phyloP scores from a whole-genome alignment of 2,329 filamentous ascomycete species.

The Colletotrichum sp. region DNA sequence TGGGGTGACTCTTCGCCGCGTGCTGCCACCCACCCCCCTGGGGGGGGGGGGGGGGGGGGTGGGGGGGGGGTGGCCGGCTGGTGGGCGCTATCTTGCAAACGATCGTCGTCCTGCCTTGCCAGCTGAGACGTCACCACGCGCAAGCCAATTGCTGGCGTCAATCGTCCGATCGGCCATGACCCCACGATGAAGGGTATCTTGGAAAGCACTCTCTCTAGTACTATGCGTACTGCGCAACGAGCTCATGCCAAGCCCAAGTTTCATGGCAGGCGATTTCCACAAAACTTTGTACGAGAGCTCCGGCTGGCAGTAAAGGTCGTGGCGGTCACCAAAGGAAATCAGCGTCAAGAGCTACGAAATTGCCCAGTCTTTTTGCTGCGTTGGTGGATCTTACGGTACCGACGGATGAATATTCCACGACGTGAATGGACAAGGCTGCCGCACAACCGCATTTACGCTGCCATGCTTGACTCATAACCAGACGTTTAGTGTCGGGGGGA shows the following conservation, averaged over 20 bases:
- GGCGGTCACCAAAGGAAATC: background rate
- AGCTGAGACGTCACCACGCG: slow-evolving; percentile 5
- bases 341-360: background rate
- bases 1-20: too few relatives aligned
- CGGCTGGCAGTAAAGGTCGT: background rate
- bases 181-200: background rate
- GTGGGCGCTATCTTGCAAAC: background rate
- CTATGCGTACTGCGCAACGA: background rate
- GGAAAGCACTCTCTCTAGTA: background rate
- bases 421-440: slow-evolving; percentile 16
- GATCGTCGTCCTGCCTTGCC: slow-evolving; percentile 1
- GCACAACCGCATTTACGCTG: slow-evolving; percentile 9
- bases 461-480: slow-evolving; percentile 20
- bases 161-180: background rate
- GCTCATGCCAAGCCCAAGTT: background rate
- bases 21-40: too few relatives aligned
- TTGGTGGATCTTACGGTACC: background rate
- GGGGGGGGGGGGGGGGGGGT: background rate
- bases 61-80: background rate
- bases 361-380: background rate
- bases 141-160: background rate
- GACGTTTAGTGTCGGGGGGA: slow-evolving; percentile 8
- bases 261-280: background rate
- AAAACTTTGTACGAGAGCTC: background rate
- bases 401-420: slow-evolving; percentile 5